Base-by-base conservation (phyloP, 1,284 basidiomycete species). In the Amylostereum chailletii region DNA sequence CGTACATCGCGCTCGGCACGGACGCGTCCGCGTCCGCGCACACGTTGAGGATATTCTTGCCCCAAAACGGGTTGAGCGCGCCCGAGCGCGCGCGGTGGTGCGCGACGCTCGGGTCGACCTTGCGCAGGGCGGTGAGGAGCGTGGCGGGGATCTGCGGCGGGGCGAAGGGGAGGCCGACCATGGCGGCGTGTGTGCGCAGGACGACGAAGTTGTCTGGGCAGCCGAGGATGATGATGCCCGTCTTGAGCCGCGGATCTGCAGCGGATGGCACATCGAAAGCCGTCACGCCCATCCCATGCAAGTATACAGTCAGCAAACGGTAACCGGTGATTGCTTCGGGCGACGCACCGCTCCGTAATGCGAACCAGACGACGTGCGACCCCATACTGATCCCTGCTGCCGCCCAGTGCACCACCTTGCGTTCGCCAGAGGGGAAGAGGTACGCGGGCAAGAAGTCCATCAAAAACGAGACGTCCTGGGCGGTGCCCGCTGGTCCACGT, bases 401-500 rank as follows among this genome's bases (percentile, higher is more conserved):
- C 4, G 81, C 79, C 81, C 83, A 94, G 52, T 81, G 74, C 3
- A 69, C 71, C 39, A 95, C 76, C 4, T 58, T 63, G 8, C 80
- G 71, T 55, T 93, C 83, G 9, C 71, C 81, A 26, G 70, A 60
- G 0, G 90, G 90, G 61, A 87, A 95, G 27, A 95, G 66, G 63
- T 86, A 89, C 1, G 82, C 62, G 0, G 85, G 79, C 2, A 95
- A 71, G 60, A 90, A 86, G 62, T 93, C 87, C 53, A 94, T 84
- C 51, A 95, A 63, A 65, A 86, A 83, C 0, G 83, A 83, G 5
- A 90, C 76, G 59, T 95, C 93, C 43, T 75, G 70, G 2, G 82
- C 81, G 0, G 86, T 86, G 3, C 91, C 91, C 51, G 71, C 82
- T 85, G 19, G 19, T 19, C 19, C 19, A 19, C 19, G 19, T 19